A percentile compares a stretch with the other conserved stretches of the same genome.
These are phyloP conservation scores for Taiozyma sp. DNA, from an alignment of 1,139 yeast species.

Conservation along the genomic window DNA sequence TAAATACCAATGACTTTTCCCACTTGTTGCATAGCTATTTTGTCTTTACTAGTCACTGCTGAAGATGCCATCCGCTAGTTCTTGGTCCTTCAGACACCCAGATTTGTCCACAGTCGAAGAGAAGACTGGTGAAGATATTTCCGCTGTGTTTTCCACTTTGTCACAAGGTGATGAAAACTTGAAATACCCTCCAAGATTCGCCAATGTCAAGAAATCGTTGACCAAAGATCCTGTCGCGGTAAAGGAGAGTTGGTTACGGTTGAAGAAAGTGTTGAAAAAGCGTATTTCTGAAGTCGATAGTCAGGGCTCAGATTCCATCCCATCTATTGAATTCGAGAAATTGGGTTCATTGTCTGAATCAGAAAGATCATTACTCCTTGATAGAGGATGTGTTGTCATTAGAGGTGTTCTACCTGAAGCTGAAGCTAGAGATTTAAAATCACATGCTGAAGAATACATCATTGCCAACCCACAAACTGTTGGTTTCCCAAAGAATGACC, in stretches of 20 bases:
- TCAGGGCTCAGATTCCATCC: slow-evolving; percentile 23
- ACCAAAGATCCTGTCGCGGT: slow-evolving; percentile 25
- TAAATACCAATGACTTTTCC: background rate
- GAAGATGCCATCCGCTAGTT: background rate
- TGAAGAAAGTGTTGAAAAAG: slow-evolving; percentile 22
- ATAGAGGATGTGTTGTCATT: slow-evolving; percentile 30
- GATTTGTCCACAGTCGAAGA: slow-evolving; percentile 2
- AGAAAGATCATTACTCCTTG: slow-evolving; percentile 11
- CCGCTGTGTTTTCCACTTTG: slow-evolving; percentile 4
- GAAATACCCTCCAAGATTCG: slow-evolving; percentile 8
- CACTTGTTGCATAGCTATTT: background rate
- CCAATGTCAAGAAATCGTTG: slow-evolving; percentile 25
- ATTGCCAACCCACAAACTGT: slow-evolving; percentile 30
- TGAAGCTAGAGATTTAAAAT: slow-evolving; percentile 26
- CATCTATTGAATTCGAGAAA: slow-evolving; percentile 20
- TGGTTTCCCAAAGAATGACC: slow-evolving; percentile 31
- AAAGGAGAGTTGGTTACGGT: slow-evolving; percentile 26
- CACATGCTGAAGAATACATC: slow-evolving; percentile 23
- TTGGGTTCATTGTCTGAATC: slow-evolving; percentile 11
- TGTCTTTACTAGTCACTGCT: background rate
- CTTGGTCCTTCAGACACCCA: background rate
- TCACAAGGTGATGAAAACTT: background rate
- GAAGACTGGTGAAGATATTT: slow-evolving; percentile 4
- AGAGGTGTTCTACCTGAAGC: slow-evolving; percentile 28
- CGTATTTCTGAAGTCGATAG: slow-evolving; percentile 23